Evolutionary conservation across 768 basidiomycete species (phyloP).

Genomic region (Boletus insuetus): DNA sequence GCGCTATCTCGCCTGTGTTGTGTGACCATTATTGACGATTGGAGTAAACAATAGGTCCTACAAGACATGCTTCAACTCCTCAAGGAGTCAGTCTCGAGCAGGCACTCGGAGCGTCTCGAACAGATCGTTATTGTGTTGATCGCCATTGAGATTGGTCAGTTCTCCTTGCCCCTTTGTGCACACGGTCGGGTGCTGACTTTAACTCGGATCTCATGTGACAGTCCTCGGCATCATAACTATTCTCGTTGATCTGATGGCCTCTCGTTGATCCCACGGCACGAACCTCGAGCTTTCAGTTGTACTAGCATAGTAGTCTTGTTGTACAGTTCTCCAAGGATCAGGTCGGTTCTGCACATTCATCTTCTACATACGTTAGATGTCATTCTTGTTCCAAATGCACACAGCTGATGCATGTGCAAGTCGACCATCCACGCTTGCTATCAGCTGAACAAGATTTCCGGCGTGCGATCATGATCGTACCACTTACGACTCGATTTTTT

Average conservation of each 20-base stretch:
- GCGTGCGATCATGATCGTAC: slow-evolving; percentile 1
- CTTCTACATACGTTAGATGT: slow-evolving; percentile 1
- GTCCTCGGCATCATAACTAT: slow-evolving; percentile 91
- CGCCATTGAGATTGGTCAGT: slow-evolving; percentile 79
- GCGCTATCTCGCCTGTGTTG: slow-evolving; percentile 4
- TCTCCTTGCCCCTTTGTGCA: background rate
- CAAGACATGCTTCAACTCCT: slow-evolving; percentile 96
- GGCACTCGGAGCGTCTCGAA: slow-evolving; percentile 87
- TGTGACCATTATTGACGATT: slow-evolving; percentile 1
- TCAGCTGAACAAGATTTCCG: background rate
- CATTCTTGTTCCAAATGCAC: background rate
- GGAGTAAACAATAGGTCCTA: slow-evolving; percentile 55
- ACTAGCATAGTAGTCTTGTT: slow-evolving; percentile 4
- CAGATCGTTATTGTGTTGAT: slow-evolving; percentile 92
- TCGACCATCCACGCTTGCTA: background rate
- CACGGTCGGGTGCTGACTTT: slow-evolving; percentile 1
- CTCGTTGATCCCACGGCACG: slow-evolving; percentile 76
- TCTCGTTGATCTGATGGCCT: slow-evolving; percentile 69
- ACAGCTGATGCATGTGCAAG: background rate
- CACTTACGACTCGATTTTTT: background rate
- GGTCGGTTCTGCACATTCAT: background rate
- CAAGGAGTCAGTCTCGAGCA: slow-evolving; percentile 91
- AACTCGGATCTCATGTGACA: slow-evolving; percentile 24
- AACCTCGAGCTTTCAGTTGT: slow-evolving; percentile 6
- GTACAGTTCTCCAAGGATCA: slow-evolving; percentile 2